These are phyloP conservation scores for Lodderomyces parapsilosis DNA, from an alignment of 1,139 yeast genomes.

Conservation along the genomic window DNA sequence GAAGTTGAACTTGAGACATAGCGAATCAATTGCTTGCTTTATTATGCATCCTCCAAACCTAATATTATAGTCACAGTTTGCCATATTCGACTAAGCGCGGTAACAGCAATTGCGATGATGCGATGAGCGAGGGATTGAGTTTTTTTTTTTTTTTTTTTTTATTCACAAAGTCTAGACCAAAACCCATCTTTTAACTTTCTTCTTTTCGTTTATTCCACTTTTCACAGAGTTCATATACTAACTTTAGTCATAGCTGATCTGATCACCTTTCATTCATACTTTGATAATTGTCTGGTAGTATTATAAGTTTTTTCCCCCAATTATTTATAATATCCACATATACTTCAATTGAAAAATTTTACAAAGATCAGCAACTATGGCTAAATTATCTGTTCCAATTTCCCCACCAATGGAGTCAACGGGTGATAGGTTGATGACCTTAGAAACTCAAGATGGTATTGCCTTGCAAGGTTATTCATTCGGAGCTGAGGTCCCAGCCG, in stretches of 20 bases:
- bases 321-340: neutral
- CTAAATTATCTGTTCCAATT: constrained; percentile 61
- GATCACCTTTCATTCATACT: neutral
- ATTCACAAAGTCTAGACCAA: neutral
- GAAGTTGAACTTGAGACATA: neutral
- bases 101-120: neutral
- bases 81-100: neutral
- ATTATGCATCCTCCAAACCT: neutral
- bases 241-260: constrained; percentile 1
- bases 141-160: neutral
- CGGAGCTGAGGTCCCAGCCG: constrained; percentile 86
- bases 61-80: neutral
- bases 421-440: constrained; percentile 80
- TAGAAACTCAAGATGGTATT: constrained; percentile 89
- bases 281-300: constrained; percentile 1
- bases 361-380: constrained; percentile 9
- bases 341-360: neutral
- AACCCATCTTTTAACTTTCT: neutral
- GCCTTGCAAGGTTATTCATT: constrained; percentile 95
- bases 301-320: neutral
- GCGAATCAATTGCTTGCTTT: neutral
- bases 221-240: neutral
- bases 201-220: neutral
- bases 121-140: neutral
- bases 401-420: constrained; percentile 84